These are phyloP conservation scores for Primulina tabacum DNA, from an alignment of 257 asterid genomes.

Conservation along the genomic window DNA sequence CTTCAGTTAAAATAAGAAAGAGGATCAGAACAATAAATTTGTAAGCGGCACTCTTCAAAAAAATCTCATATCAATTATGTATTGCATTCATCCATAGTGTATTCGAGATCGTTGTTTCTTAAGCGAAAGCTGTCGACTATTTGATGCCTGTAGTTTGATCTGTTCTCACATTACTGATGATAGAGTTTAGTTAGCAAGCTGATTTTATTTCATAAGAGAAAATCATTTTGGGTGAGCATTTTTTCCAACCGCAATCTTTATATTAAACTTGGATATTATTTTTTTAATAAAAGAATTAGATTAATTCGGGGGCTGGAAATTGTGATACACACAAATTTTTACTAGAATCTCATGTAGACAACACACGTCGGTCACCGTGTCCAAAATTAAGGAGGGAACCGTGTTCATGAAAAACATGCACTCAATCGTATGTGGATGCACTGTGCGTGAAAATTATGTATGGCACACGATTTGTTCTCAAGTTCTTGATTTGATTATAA, in stretches of 20 bases:
- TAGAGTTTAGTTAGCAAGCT: too few species aligned
- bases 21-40: too few species aligned
- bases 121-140: background rate
- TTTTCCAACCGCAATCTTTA: too few species aligned
- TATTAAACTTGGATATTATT: too few species aligned
- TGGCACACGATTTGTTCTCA: too few species aligned
- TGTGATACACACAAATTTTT: background rate
- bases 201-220: too few species aligned
- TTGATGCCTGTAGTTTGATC: background rate
- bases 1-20: background rate
- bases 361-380: background rate
- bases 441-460: too few species aligned
- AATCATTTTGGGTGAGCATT: too few species aligned
- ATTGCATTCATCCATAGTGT: too few species aligned
- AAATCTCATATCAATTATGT: too few species aligned
- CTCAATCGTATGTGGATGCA: background rate
- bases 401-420: background rate
- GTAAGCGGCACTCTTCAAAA: background rate
- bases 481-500: too few species aligned
- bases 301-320: background rate
- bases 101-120: background rate
- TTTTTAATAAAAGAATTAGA: too few species aligned
- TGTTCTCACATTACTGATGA: background rate
- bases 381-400: background rate
- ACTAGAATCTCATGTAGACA: background rate